phyloP scores from a whole-genome alignment of 768 basidiomycete genomes.

The Leccinum disarticulatum region DNA sequence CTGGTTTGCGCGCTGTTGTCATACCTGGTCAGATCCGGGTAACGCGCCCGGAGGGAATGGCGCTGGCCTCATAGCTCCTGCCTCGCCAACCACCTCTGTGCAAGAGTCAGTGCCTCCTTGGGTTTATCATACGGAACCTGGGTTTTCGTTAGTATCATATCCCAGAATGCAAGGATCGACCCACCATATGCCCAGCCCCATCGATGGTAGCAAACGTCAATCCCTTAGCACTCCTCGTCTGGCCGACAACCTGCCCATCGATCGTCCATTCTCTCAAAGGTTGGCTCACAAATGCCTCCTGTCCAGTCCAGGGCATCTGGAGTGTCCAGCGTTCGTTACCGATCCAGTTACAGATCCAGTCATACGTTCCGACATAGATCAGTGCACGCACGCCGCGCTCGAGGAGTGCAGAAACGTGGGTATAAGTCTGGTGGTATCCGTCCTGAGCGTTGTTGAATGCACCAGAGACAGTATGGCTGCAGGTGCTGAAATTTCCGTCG shows the following conservation, averaged over 20 bases:
- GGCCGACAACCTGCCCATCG: slow-evolving; percentile 47
- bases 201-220: slow-evolving; percentile 67
- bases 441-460: slow-evolving; percentile 53
- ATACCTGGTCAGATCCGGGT: not conserved
- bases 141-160: slow-evolving; percentile 2
- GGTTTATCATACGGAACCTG: slow-evolving; percentile 67
- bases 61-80: slow-evolving; percentile 15
- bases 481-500: slow-evolving; percentile 40
- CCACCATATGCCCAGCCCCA: slow-evolving; percentile 77
- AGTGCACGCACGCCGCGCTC: slow-evolving; percentile 75
- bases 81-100: slow-evolving; percentile 48
- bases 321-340: slow-evolving; percentile 79
- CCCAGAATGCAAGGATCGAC: slow-evolving; percentile 4
- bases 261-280: slow-evolving; percentile 61
- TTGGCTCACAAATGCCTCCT: slow-evolving; percentile 46
- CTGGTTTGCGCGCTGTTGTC: not conserved
- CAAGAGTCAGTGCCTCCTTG: slow-evolving; percentile 48
- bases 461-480: slow-evolving; percentile 41
- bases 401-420: slow-evolving; percentile 51
- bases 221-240: slow-evolving; percentile 55
- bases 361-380: slow-evolving; percentile 73
- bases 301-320: slow-evolving; percentile 69
- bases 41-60: not conserved
- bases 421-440: slow-evolving; percentile 26
- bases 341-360: slow-evolving; percentile 81